phyloP scores from a whole-genome alignment of 2,329 filamentous ascomycete species.

The Ascomycota sp. region DNA sequence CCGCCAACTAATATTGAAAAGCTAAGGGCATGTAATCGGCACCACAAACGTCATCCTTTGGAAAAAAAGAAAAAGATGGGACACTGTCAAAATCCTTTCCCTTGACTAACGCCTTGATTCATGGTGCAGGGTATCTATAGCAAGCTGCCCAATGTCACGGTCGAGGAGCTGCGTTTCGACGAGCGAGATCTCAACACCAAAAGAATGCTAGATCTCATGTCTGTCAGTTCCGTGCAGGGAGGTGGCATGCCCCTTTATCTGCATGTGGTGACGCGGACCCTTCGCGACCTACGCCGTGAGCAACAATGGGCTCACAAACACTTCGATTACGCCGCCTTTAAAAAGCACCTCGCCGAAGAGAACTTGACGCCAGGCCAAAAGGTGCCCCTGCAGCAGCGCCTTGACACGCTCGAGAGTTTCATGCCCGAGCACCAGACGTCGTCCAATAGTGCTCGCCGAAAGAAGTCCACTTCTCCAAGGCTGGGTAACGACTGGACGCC shows the following conservation, averaged over 20 bases:
- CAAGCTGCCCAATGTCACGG: conserved; percentile 19
- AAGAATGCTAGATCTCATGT: conserved; percentile 40
- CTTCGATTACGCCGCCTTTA: conserved; percentile 33
- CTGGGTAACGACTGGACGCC: conserved; percentile 5
- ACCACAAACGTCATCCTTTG: too few species aligned
- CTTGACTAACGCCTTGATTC: not conserved
- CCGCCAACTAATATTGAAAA: conserved; percentile 28
- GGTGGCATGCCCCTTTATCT: conserved; percentile 34
- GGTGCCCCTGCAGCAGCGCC: conserved; percentile 23
- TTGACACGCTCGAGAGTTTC: conserved; percentile 34
- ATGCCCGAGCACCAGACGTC: conserved; percentile 13
- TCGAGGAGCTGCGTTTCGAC: conserved; percentile 30
- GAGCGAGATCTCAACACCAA: conserved; percentile 32
- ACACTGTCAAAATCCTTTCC: too few species aligned
- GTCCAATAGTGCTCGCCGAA: not conserved
- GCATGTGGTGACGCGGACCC: conserved; percentile 30
- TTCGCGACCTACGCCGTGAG: conserved; percentile 31
- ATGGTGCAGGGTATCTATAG: conserved; percentile 18
- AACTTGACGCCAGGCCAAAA: conserved; percentile 27
- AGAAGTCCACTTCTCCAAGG: not conserved
- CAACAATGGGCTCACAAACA: conserved; percentile 14
- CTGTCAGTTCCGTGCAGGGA: conserved; percentile 16
- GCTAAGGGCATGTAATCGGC: conserved; percentile 18
- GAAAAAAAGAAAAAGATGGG: too few species aligned
- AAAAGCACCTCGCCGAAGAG: conserved; percentile 8